Evolutionary conservation across 2,329 filamentous ascomycete species (phyloP), one percentile per base, ranked within the genome.

Genomic region (Graphium sp.): DNA sequence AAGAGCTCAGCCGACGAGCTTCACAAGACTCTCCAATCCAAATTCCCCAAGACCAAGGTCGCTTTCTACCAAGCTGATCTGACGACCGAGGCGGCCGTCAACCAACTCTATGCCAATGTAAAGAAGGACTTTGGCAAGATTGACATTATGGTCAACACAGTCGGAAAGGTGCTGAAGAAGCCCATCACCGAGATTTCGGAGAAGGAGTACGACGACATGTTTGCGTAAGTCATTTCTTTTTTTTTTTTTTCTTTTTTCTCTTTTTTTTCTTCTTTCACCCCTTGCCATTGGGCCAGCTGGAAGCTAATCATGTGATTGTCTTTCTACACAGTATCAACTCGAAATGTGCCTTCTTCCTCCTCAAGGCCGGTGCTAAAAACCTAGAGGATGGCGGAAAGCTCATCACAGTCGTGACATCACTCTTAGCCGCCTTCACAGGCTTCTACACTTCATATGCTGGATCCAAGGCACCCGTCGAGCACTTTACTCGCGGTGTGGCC

Each of bases 141-240:
- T 25, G 58, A 65, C 36, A 58, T 64, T 32, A 50, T 62, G 4
- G 46, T 63, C 37, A 63, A 63, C 41, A 63, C 58, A 10, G 49
- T 62, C 19, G 59, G 60, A 24, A 61, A 59, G 44, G 56, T 57
- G 18, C 41, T 58, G 24, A 58, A 58, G 51, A 60, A 61, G 45
- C 46, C 53, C 5, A 54, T 58, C 17, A 41, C 43, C 1, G 50
- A 54, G 9, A 53, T 60, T 26, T 45, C 41, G 4, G 58, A 61
- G 36, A 45, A 40, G 8, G 56, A 62, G 31, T 59, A 60, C 35
- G 57, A 61, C 35, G 39, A 46, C 4, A 58, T 60, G 52, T 61
- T 60, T 47, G 54, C 49, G 49, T 55, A 43, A 28, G 52, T 46
- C 7, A 16, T 19, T 12, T 21, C 14, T 22, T 8, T 8, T 14